Conservation (phyloP, 305 asterid species). For the Solanum hybrid region DNA sequence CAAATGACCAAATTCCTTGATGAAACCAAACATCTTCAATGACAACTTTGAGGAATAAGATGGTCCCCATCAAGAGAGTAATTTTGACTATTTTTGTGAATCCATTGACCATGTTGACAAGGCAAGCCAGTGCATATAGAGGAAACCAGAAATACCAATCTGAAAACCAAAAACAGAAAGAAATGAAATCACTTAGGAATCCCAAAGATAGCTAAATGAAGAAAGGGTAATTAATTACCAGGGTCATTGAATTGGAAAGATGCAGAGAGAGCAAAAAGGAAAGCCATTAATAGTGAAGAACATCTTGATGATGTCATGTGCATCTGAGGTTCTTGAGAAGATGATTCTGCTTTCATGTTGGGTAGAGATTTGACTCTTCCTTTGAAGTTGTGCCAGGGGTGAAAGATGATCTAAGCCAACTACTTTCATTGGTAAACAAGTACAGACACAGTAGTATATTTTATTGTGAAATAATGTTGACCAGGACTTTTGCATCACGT, state of each 20-base stretch:
- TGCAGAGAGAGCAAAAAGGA: slow-evolving; percentile 53
- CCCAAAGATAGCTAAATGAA: neutral
- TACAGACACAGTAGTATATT: neutral
- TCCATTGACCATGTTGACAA: slow-evolving; percentile 42
- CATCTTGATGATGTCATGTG: neutral
- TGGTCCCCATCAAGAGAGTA: slow-evolving; percentile 37
- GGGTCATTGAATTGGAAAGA: slow-evolving; percentile 55
- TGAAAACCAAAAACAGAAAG: slow-evolving; percentile 7
- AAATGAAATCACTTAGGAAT: neutral
- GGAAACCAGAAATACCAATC: slow-evolving; percentile 92
- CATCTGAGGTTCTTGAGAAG: neutral
- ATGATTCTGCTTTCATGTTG: neutral
- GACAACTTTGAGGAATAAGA: slow-evolving; percentile 47
- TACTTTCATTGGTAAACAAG: neutral
- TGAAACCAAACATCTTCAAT: slow-evolving; percentile 22
- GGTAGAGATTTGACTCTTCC: neutral
- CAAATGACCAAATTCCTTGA: slow-evolving; percentile 32
- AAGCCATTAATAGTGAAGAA: slow-evolving; percentile 45
- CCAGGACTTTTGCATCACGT: neutral
- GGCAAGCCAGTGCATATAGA: slow-evolving; percentile 38
- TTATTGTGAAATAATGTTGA: neutral
- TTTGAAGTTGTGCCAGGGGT: neutral
- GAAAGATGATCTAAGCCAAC: neutral
- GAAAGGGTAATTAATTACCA: slow-evolving; percentile 20
- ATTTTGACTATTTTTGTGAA: slow-evolving; percentile 20